Conservation (phyloP, 345 rosid genomes). For the Aurinia saxatilis region DNA sequence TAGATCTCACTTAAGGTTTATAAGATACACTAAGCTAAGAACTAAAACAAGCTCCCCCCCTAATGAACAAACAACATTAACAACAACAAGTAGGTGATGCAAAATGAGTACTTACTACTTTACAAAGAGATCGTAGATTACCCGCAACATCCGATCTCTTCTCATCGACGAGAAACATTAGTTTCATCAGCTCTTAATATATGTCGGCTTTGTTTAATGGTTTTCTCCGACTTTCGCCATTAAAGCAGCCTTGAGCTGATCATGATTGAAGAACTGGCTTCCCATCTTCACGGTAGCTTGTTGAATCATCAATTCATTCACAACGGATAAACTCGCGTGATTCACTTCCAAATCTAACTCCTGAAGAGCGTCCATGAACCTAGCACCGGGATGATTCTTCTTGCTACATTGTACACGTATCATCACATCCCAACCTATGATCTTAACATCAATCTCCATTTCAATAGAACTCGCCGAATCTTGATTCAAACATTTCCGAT, state of each 20-base stretch:
- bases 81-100: slow-evolving; percentile 12
- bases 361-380: slow-evolving; percentile 76
- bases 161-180: not conserved
- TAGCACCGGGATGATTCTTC: slow-evolving; percentile 93
- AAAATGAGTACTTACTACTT: slow-evolving; percentile 4
- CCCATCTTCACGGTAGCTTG: slow-evolving; percentile 99
- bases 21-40: slow-evolving; percentile 21
- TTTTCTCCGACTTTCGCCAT: slow-evolving; percentile 62
- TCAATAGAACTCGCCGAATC: slow-evolving; percentile 36
- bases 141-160: not conserved
- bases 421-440: slow-evolving; percentile 92
- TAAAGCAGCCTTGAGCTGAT: slow-evolving; percentile 77
- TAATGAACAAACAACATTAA: slow-evolving; percentile 18
- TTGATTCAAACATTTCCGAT: slow-evolving; percentile 8
- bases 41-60: slow-evolving; percentile 19
- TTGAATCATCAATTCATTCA: slow-evolving; percentile 96
- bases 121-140: slow-evolving; percentile 10
- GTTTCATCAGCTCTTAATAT: not conserved
- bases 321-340: slow-evolving; percentile 92
- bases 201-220: not conserved
- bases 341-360: slow-evolving; percentile 90
- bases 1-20: slow-evolving; percentile 6
- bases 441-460: slow-evolving; percentile 91
- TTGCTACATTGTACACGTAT: slow-evolving; percentile 75
- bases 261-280: slow-evolving; percentile 73